Conservation (phyloP, 1,284 basidiomycete species). For the Pascua guehoae region DNA sequence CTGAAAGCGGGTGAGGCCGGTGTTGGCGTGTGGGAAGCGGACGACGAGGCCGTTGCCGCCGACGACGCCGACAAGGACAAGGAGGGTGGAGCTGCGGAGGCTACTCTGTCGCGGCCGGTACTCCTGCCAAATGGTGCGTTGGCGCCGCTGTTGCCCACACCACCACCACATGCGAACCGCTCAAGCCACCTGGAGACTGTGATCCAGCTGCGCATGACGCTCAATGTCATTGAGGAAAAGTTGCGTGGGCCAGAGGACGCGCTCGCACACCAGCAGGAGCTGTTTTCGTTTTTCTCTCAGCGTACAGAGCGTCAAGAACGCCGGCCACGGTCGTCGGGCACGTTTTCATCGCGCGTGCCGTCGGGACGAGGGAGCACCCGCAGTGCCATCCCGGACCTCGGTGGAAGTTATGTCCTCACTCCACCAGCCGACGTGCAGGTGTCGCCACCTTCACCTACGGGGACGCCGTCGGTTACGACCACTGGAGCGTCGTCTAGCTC, state of each 20-base stretch:
- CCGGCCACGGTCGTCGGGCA: constrained; percentile 17
- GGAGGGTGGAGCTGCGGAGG: constrained; percentile 20
- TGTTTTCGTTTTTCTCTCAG: constrained; percentile 71
- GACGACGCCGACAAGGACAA: constrained; percentile 16
- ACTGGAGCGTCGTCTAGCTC: not conserved
- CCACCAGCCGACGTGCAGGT: constrained; percentile 3
- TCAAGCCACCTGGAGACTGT: constrained; percentile 57
- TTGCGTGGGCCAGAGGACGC: constrained; percentile 83
- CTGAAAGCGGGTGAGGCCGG: constrained; percentile 71
- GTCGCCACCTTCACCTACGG: constrained; percentile 10
- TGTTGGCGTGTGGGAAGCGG: constrained; percentile 55
- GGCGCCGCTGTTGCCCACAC: not conserved
- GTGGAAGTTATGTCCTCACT: constrained; percentile 26
- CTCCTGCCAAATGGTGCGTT: constrained; percentile 6
- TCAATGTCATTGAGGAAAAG: constrained; percentile 76
- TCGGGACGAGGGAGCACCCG: not conserved
- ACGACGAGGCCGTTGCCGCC: constrained; percentile 35
- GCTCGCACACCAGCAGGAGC: constrained; percentile 73
- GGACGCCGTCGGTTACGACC: not conserved
- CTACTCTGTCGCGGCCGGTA: not conserved
- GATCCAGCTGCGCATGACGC: constrained; percentile 81
- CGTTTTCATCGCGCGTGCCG: constrained; percentile 1
- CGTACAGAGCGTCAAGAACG: constrained; percentile 6
- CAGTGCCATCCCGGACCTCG: constrained; percentile 14
- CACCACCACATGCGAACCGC: not conserved